Evolutionary conservation across 1,139 yeast species (phyloP).

Genomic region (Debaryomycetaceae sp.): DNA sequence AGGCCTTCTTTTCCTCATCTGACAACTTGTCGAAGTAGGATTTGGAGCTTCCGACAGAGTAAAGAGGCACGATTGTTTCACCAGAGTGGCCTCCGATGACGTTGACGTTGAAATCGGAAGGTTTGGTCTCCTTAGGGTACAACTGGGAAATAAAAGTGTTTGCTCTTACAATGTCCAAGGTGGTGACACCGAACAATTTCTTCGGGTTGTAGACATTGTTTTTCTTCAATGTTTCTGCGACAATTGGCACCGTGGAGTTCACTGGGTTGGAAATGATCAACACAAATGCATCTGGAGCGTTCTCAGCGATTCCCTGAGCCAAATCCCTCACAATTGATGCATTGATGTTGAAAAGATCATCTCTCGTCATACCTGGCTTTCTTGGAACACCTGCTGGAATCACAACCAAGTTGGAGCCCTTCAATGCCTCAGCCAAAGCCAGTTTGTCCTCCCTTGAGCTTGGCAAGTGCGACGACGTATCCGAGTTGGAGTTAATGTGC

Average conservation of each 20-base stretch:
- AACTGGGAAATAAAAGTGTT: slow-evolving; percentile 85
- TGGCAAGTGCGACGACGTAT: slow-evolving; percentile 80
- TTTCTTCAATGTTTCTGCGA: slow-evolving; percentile 87
- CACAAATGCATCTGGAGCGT: slow-evolving; percentile 84
- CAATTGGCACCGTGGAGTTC: slow-evolving; percentile 97
- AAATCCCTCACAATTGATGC: slow-evolving; percentile 93
- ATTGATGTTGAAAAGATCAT: slow-evolving; percentile 94
- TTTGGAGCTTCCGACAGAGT: slow-evolving; percentile 55
- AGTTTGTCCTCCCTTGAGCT: slow-evolving; percentile 60
- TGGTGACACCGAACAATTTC: slow-evolving; percentile 95
- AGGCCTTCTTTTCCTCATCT: slow-evolving; percentile 59
- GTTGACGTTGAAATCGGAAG: slow-evolving; percentile 67
- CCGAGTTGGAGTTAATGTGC: slow-evolving; percentile 88
- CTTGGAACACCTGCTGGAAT: slow-evolving; percentile 99
- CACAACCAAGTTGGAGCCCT: slow-evolving; percentile 81
- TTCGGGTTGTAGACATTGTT: slow-evolving; percentile 88
- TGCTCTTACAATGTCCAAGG: slow-evolving; percentile 91
- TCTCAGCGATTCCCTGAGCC: slow-evolving; percentile 83
- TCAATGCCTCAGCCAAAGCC: slow-evolving; percentile 74
- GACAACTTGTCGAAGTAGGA: slow-evolving; percentile 44
- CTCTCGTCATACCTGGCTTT: slow-evolving; percentile 99
- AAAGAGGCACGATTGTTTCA: slow-evolving; percentile 93
- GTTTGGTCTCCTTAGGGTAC: slow-evolving; percentile 49
- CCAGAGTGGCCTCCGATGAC: slow-evolving; percentile 99
- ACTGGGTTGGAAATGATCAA: slow-evolving; percentile 95